These are phyloP conservation scores for Hydrangea macrophylla DNA, from an alignment of 148 eudicot genomes.

Conservation along the genomic window DNA sequence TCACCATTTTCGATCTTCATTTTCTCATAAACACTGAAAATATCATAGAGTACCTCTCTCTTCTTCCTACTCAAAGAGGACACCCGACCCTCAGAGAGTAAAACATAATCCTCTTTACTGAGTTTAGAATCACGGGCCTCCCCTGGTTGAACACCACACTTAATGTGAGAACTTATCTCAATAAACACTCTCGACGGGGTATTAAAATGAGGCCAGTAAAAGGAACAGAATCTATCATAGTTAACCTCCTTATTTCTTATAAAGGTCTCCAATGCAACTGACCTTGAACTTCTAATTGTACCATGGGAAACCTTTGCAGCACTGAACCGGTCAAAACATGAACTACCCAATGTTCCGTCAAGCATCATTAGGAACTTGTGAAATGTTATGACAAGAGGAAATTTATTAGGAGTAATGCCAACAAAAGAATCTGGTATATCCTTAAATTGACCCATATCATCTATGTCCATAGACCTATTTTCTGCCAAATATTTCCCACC, in stretches of 20 bases:
- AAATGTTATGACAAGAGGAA: constrained; percentile 56
- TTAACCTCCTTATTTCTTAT: constrained; percentile 40
- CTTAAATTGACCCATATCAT: constrained; percentile 40
- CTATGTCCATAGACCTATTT: constrained; percentile 20
- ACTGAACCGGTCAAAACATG: constrained; percentile 45
- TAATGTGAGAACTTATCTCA: constrained; percentile 50
- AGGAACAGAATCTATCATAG: constrained; percentile 30
- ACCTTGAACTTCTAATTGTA: constrained; percentile 18
- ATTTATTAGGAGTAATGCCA: constrained; percentile 30
- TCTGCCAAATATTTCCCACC: constrained; percentile 25
- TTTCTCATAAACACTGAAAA: constrained; percentile 47
- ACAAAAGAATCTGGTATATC: constrained; percentile 61
- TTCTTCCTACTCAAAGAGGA: constrained; percentile 27
- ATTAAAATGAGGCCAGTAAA: constrained; percentile 58
- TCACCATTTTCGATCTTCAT: constrained; percentile 36
- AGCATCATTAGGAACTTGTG: constrained; percentile 61
- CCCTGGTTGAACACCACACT: constrained; percentile 24
- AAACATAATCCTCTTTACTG: constrained; percentile 20
- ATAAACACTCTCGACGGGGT: constrained; percentile 37
- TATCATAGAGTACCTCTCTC: constrained; percentile 39
- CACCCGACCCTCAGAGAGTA: constrained; percentile 21
- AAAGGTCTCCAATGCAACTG: constrained; percentile 26
- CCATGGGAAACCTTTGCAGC: constrained; percentile 13
- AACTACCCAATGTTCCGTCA: constrained; percentile 46
- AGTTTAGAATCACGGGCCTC: constrained; percentile 13